Evolutionary conservation across 1,284 basidiomycete genomes (phyloP).

Genomic region (Coriolopsis trogii): DNA sequence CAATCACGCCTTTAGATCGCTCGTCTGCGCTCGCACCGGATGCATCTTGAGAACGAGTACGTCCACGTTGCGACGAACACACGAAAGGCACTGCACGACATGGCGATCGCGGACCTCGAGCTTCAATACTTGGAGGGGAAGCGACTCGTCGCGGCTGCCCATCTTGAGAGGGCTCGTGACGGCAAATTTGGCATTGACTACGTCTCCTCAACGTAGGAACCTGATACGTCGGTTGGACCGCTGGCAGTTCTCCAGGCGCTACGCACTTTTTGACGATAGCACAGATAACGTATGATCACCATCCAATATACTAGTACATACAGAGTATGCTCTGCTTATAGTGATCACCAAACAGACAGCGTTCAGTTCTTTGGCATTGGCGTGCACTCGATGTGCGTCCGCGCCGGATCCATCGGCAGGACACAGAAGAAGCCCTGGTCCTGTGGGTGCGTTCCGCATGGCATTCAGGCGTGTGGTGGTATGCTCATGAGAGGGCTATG

Average conservation of each 20-base stretch:
- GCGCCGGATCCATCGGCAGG: constrained; percentile 70
- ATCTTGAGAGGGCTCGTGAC: constrained; percentile 61
- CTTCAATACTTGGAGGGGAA: constrained; percentile 58
- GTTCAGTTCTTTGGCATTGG: constrained; percentile 53
- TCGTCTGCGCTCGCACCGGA: constrained; percentile 42
- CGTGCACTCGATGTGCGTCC: constrained; percentile 77
- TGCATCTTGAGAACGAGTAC: constrained; percentile 44
- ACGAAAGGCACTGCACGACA: constrained; percentile 58
- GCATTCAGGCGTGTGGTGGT: not conserved
- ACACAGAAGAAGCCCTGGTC: constrained; percentile 75
- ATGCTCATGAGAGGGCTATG: constrained; percentile 15
- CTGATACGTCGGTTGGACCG: too few relatives aligned
- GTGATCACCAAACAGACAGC: too few relatives aligned
- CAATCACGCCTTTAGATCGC: constrained; percentile 30
- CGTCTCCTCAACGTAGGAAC: too few relatives aligned
- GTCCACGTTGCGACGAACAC: constrained; percentile 43
- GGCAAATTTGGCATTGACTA: constrained; percentile 64
- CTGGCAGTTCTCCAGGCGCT: too few relatives aligned
- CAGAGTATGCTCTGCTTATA: not conserved
- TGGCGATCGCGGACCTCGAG: constrained; percentile 61
- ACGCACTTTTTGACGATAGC: too few relatives aligned
- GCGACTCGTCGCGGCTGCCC: constrained; percentile 54
- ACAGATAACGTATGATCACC: too few relatives aligned
- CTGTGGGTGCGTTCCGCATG: constrained; percentile 35
- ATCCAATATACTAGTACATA: constrained; percentile 8